Conservation (phyloP, 805 yeast genomes). For the Metschnikowia lunata region DNA sequence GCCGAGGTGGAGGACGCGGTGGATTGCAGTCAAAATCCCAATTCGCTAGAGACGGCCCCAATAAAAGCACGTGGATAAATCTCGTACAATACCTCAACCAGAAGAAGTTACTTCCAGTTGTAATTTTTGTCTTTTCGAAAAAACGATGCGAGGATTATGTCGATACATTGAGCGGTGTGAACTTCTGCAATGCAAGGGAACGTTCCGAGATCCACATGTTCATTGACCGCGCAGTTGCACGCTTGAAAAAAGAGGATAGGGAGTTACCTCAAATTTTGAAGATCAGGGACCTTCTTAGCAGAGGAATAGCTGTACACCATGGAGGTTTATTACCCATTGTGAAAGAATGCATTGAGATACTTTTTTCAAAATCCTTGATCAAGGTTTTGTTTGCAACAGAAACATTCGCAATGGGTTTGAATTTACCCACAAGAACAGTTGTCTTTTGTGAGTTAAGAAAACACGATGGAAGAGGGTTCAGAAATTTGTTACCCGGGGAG, state of each 20-base stretch:
- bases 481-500: conserved; percentile 89
- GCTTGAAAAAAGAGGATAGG: conserved; percentile 88
- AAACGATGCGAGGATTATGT: conserved; percentile 94
- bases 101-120: conserved; percentile 80
- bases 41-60: conserved; percentile 58
- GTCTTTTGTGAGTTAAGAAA: conserved; percentile 81
- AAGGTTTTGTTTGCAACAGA: conserved; percentile 95
- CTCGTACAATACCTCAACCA: conserved; percentile 66
- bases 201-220: conserved; percentile 91
- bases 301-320: conserved; percentile 96
- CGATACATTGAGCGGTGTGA: conserved; percentile 63
- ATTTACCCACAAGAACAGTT: conserved; percentile 94
- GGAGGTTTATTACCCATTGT: conserved; percentile 92
- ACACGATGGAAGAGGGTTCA: conserved; percentile 82
- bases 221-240: conserved; percentile 79
- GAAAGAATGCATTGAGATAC: conserved; percentile 86
- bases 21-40: conserved; percentile 25
- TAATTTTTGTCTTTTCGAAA: conserved; percentile 88
- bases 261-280: conserved; percentile 87
- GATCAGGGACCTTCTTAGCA: conserved; percentile 72
- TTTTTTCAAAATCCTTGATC: conserved; percentile 80
- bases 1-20: conserved; percentile 23
- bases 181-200: conserved; percentile 80
- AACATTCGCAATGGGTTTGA: conserved; percentile 98
- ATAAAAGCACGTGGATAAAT: conserved; percentile 72